A percentile compares a stretch with the other conserved stretches of the same genome.
phyloP scores from a whole-genome alignment of 225 moss, liverwort and hornwort genomes.

The Asterella californica region DNA sequence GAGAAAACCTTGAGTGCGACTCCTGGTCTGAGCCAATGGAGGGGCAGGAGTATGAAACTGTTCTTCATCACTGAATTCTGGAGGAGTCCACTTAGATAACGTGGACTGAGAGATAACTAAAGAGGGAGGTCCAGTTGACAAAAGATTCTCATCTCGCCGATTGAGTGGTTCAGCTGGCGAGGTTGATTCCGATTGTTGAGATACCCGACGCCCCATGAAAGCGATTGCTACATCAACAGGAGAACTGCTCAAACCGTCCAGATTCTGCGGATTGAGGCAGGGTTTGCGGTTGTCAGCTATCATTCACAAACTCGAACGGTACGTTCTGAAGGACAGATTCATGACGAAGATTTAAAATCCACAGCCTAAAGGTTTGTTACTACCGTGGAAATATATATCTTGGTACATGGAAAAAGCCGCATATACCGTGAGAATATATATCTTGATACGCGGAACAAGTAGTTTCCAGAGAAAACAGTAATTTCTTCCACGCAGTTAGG shows the following conservation, averaged over 20 bases:
- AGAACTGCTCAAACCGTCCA: constrained; percentile 48
- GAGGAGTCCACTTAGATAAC: constrained; percentile 40
- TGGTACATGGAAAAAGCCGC: too few species aligned
- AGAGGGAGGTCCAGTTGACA: constrained; percentile 44
- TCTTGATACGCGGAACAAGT: too few species aligned
- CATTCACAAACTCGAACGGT: background rate
- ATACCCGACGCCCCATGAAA: constrained; percentile 83
- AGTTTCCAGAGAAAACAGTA: too few species aligned
- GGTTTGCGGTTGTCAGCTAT: background rate
- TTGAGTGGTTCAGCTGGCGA: constrained; percentile 57
- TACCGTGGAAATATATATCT: background rate
- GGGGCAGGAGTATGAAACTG: constrained; percentile 65
- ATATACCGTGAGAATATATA: too few species aligned
- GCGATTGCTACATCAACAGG: constrained; percentile 87
- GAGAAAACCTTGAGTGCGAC: constrained; percentile 26
- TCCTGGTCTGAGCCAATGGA: constrained; percentile 35
- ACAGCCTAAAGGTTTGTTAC: background rate
- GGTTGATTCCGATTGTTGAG: constrained; percentile 44
- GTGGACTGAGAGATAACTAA: constrained; percentile 28
- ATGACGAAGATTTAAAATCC: background rate
- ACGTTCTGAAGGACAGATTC: background rate
- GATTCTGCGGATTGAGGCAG: constrained; percentile 13
- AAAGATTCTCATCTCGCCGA: constrained; percentile 47
- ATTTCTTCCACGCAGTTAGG: too few species aligned
- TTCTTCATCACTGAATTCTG: constrained; percentile 51